Base-by-base conservation (phyloP, 140 eudicot genomes). In the Bidens hawaiensis region DNA sequence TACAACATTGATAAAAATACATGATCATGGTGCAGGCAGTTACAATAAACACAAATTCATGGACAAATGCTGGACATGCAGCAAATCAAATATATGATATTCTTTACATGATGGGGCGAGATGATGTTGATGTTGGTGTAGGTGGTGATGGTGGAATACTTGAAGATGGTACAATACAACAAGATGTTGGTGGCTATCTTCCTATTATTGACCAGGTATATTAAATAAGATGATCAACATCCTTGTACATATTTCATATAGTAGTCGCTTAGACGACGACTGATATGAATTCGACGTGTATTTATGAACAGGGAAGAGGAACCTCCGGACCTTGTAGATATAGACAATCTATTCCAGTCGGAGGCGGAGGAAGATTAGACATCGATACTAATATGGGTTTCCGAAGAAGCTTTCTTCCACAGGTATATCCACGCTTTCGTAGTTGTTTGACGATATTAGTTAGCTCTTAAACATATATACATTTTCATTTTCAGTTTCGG, bases 91-190 rank as follows among this genome's bases (percentile, higher is more conserved):
- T 87, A 19, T 90, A 87, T 45, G 96, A 90, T 64, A 17, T 87
- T 3, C 94, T 90, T 65, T 84, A 81, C 79, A 90, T 90, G 98
- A 87, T 87, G 98, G 83, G 81, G 6, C 68, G 96, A 23, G 98
- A 90, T 38, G 98, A 87, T 45, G 65, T 90, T 31, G 77, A 79
- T 13, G 94, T 90, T 59, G 97, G 97, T 10, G 86, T 90, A 0
- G 98, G 98, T 40, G 96, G 98, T 58, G 98, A 90, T 61, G 98
- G 91, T 50, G 96, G 87, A 28, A 87, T 90, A 62, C 85, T 81
- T 24, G 70, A 71, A 72, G 46, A 87, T 73, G 94, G 98, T 31
- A 77, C 80, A 15, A 80, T 90, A 9, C 67, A 49, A 60, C 80
- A 88, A 7, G 45, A 87, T 78, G 98, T 90, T 65, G 98, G 98